Base-by-base conservation (phyloP, 2,329 filamentous ascomycete species). In the Microascus cirrosus region DNA sequence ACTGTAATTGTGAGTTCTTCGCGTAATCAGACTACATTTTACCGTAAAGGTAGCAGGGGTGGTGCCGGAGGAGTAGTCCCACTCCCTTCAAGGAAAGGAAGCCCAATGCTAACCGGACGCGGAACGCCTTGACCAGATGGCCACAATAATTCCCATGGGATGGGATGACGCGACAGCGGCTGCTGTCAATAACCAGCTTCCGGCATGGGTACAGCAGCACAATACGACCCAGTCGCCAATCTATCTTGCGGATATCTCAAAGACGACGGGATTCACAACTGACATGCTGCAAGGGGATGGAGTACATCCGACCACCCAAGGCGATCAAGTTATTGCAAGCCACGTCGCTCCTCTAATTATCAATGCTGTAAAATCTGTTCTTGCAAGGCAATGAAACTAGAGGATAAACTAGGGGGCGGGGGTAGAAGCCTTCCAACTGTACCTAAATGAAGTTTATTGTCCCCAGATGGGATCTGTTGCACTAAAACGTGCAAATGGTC, bases 171-270 rank as follows among this genome's bases (percentile, higher is more conserved):
- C 61, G 2, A 65, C 63, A 42, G 66, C 71, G 25, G 59, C 63
- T 36, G 61, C 63, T 3, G 61, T 75, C 58, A 74, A 75, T 64
- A 63, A 59, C n/a, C 66, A 65, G 25, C 73, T 74, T 53, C 70
- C 70, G 0, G 63, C 62, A 15, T 76, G 72, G 73, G 73, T 68
- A 3, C 53, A 59, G 10, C 61, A 63, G 8, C 66, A 68, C 54
- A 72, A 69, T 59, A 69, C 63, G 6, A 67, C 69, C 0, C 65
- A 69, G 18, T 73, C 71, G 12, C 73, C 73, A 15, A 71, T 76
- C 50, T 63, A 65, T n/a, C 63, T 75, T 32, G 70, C 69, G 20
- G 73, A 76, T 61, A 70, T 69, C 52, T 68, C 67, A 32, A 65
- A 61, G 5, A 62, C 67, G 42, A 67, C 63, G 0, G 71, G 69